Evolutionary conservation across 2,329 filamentous ascomycete genomes (phyloP), one percentile per base, ranked within the genome.

Genomic region (Phyllosticta capitalensis): DNA sequence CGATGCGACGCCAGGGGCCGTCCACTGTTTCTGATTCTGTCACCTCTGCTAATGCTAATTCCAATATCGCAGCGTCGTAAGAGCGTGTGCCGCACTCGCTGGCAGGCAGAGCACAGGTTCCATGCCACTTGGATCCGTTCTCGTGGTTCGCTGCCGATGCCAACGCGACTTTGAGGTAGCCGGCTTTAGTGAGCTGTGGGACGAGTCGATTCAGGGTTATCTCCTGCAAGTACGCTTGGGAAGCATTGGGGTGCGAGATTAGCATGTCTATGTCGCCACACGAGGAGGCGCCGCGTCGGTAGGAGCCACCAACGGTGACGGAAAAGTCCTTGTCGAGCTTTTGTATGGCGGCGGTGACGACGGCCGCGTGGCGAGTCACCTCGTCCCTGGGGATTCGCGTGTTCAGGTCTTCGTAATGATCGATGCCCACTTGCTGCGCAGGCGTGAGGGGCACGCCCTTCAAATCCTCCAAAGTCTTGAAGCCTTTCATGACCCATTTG

Each of bases 181-280:
- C 80, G 5, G 77, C 69, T 1, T 72, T 66, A 49, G 83, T 83
- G 9, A 97, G 80, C 0, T 73, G 69, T 0, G 78, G 78, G 0
- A 95, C 78, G 6, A 96, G 79, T 2, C 70, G 72, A 9, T 84
- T 77, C 21, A 94, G 76, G 55, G 85, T 75, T 55, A 90, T 79
- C 0, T 78, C 78, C 1, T 80, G 76, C 0, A 96, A 78, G 6
- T 68, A 59, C 1, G 66, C 61, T 5, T 81, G 72, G 0, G 76
- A 75, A 0, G 86, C 86, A 0, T 79, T 78, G 0, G 80, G 76
- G 67, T 87, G 87, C 1, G 89, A 95, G 63, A 96, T 81, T 61
- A 97, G 83, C 49, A 92, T 78, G 70, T 96, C 92, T 60, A 96
- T 87, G 68, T 96, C 92, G 2, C 89, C 85, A 6, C 85, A 94